Base-by-base conservation (phyloP, 1,284 basidiomycete species). In the Tetrapyrgos nigripes region DNA sequence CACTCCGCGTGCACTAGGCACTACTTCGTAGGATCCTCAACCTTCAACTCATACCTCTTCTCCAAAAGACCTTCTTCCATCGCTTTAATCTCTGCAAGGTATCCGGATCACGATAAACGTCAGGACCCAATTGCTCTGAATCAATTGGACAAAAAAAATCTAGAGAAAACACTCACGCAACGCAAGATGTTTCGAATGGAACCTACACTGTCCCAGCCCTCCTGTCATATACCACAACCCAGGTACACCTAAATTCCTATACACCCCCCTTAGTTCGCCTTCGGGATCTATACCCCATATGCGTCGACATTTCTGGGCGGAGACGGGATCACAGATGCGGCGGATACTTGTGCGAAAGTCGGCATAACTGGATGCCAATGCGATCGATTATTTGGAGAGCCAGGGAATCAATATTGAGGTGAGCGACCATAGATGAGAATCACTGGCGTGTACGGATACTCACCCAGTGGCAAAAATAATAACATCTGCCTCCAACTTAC, bases 241-340 rank as follows among this genome's bases (percentile, higher is more conserved):
- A 9, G 76, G 76, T 0, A 85, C 70, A 4, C 85, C 85, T 24
- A 78, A 68, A 61, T 83, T 79, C 14, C 82, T 71, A 74, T 79
- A 85, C 6, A 76, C 73, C 11, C 81, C 79, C 19, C 76, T 73
- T 43, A 87, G 70, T 70, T 89, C 85, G 1, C 85, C 84, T 62
- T 89, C 86, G n/a, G 72, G 68, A 64, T 85, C 78, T 28, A 85
- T 64, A 3, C 84, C 82, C 88, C 86, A 89, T 29, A 88, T 72
- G 0, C 76, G 76, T 76, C 29, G 9, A 29, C 48, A 49, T 49
- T 27, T 74, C 17, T 77, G 70, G 2, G 75, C 79, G 14, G 83
- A 73, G 8, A 83, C 77, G 13, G 83, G 76, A 0, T 80, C 80
- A 28, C 83, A 74, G 40, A 89, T 75, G 3, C 74, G 69, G 19